Conservation (phyloP, 345 rosid genomes). For the Gossypium sturtianum region DNA sequence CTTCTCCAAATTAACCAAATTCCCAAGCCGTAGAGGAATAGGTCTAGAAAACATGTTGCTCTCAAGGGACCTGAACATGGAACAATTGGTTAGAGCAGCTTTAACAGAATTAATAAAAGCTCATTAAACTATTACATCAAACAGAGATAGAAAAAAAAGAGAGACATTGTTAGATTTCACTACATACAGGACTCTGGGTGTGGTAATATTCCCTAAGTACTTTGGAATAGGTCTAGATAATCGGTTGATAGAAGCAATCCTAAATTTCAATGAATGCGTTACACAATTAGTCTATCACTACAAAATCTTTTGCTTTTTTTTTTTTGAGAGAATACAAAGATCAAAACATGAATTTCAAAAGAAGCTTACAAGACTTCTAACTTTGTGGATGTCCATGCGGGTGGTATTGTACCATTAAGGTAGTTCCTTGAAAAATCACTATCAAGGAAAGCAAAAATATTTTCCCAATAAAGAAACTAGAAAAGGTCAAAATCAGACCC, state of each 20-base stretch:
- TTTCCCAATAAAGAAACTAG: not conserved
- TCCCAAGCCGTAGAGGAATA: slow-evolving; percentile 12
- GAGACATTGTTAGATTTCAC: not conserved
- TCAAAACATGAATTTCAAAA: not conserved
- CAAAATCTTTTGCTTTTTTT: not conserved
- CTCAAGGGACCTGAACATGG: slow-evolving; percentile 8
- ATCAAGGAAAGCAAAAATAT: not conserved
- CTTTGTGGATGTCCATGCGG: slow-evolving; percentile 32
- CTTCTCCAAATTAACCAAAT: slow-evolving; percentile 4
- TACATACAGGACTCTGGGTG: slow-evolving; percentile 33
- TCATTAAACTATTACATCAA: not conserved
- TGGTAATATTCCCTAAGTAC: slow-evolving; percentile 28
- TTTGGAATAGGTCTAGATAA: slow-evolving; percentile 40
- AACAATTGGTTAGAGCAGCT: not conserved
- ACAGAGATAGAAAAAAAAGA: not conserved
- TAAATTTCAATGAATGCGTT: slow-evolving; percentile 17
- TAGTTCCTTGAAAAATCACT: slow-evolving; percentile 36
- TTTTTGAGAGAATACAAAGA: not conserved
- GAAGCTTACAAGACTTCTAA: slow-evolving; percentile 10
- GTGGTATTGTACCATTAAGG: slow-evolving; percentile 42
- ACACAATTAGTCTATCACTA: not conserved
- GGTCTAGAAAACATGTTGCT: slow-evolving; percentile 9
- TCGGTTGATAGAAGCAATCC: slow-evolving; percentile 30
- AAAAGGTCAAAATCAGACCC: too few species aligned
- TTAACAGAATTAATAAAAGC: not conserved